These are phyloP conservation scores for Candida insectorum DNA, from an alignment of 805 yeast species.

Conservation along the genomic window DNA sequence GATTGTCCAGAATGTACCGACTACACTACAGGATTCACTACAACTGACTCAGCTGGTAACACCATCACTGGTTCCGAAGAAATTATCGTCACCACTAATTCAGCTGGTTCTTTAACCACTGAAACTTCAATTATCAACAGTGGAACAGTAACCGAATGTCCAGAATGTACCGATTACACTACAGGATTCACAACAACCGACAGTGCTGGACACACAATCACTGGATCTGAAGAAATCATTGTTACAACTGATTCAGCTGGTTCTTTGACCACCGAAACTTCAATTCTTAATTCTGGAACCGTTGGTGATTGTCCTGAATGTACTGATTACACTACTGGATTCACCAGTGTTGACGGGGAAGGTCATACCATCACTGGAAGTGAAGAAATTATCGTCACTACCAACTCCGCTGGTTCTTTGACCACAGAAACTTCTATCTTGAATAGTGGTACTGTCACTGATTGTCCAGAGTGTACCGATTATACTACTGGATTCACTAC, in stretches of 20 bases:
- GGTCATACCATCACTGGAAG: constrained; percentile 8
- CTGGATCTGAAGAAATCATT: constrained; percentile 13
- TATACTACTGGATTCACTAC: constrained; percentile 10
- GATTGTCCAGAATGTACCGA: constrained; percentile 14
- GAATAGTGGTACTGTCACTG: constrained; percentile 3
- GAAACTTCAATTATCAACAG: constrained; percentile 1
- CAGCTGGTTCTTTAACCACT: constrained; percentile 9
- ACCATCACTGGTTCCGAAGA: constrained; percentile 13
- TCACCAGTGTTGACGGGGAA: constrained; percentile 6
- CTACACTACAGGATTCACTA: constrained; percentile 13
- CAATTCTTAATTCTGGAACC: neutral
- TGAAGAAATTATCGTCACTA: constrained; percentile 5
- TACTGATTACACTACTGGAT: constrained; percentile 10
- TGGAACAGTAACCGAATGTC: constrained; percentile 2
- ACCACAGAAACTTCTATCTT: constrained; percentile 3
- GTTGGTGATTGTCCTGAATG: constrained; percentile 9
- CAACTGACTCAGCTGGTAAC: constrained; percentile 12
- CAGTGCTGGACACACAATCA: constrained; percentile 11
- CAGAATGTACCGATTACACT: constrained; percentile 2
- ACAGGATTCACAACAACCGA: constrained; percentile 12
- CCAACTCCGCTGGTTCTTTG: constrained; percentile 1
- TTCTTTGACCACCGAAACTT: constrained; percentile 4
- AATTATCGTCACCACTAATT: constrained; percentile 14
- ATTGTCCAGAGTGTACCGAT: constrained; percentile 3
- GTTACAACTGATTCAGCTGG: constrained; percentile 15